phyloP scores from a whole-genome alignment of 768 basidiomycete genomes.

The Neoboletus subvelutipes region DNA sequence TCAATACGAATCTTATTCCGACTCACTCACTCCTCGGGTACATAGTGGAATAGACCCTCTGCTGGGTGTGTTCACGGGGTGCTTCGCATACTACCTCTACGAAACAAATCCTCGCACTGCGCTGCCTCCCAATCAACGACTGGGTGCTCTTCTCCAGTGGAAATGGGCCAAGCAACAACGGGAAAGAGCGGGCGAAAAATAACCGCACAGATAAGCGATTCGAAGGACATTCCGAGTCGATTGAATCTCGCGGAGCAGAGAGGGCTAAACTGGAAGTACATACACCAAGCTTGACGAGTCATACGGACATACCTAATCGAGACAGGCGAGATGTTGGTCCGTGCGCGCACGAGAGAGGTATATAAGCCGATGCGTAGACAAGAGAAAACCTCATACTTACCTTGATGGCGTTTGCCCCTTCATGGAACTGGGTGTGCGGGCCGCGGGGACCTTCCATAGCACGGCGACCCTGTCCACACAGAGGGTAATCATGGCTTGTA shows the following conservation, averaged over 20 bases:
- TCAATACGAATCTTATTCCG: background rate
- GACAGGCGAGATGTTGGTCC: conserved; percentile 19
- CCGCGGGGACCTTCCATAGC: conserved; percentile 51
- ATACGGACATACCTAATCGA: background rate
- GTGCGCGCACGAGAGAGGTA: conserved; percentile 16
- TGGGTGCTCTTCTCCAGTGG: conserved; percentile 60
- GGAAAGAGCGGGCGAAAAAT: conserved; percentile 7
- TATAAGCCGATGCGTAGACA: conserved; percentile 7
- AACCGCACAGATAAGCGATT: background rate
- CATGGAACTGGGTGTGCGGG: conserved; percentile 55
- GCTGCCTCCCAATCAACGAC: conserved; percentile 51
- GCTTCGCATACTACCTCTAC: conserved; percentile 75
- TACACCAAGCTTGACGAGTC: too few relatives aligned
- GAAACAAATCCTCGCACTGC: conserved; percentile 78
- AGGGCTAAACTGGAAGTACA: too few relatives aligned
- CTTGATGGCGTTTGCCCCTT: conserved; percentile 59
- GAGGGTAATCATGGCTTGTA: conserved; percentile 46
- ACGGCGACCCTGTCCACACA: conserved; percentile 57
- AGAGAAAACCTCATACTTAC: conserved; percentile 46
- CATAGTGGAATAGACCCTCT: conserved; percentile 68
- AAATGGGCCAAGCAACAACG: conserved; percentile 52
- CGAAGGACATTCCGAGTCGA: background rate
- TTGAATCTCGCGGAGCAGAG: background rate
- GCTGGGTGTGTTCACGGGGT: conserved; percentile 75
- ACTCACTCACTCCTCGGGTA: conserved; percentile 7